A percentile compares a stretch with the other conserved stretches of the same genome.
phyloP scores from a whole-genome alignment of 164 flowering plant genomes.

The Warburgia ugandensis region DNA sequence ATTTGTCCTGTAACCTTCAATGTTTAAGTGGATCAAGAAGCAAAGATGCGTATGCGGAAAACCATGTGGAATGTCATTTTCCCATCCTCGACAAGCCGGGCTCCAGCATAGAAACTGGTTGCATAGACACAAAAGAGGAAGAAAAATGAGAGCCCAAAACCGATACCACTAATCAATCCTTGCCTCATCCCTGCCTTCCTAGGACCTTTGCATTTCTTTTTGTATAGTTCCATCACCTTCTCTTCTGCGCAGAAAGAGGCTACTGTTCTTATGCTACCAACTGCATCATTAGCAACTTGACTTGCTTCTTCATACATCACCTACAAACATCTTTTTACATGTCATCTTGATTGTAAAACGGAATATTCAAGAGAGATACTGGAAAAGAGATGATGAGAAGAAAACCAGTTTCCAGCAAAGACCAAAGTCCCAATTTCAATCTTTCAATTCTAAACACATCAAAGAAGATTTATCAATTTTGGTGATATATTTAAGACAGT shows the following conservation, averaged over 20 bases:
- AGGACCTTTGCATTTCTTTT: slow-evolving; percentile 37
- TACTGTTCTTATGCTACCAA: slow-evolving; percentile 57
- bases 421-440: too few relatives aligned
- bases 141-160: slow-evolving; percentile 35
- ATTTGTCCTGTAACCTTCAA: too few relatives aligned
- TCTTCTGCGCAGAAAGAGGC: slow-evolving; percentile 70
- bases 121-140: slow-evolving; percentile 26
- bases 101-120: slow-evolving; percentile 32
- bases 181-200: slow-evolving; percentile 25
- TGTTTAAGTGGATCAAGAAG: too few relatives aligned
- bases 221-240: slow-evolving; percentile 31
- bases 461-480: too few relatives aligned
- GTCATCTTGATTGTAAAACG: too few relatives aligned
- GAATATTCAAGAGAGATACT: too few relatives aligned
- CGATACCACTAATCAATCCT: slow-evolving; percentile 33
- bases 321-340: slow-evolving; percentile 19
- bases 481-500: too few relatives aligned
- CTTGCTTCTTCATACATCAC: slow-evolving; percentile 52
- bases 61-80: slow-evolving; percentile 23
- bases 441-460: too few relatives aligned
- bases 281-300: slow-evolving; percentile 65
- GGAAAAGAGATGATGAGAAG: too few relatives aligned
- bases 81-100: slow-evolving; percentile 19
- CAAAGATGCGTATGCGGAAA: slow-evolving; percentile 22
- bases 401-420: too few relatives aligned